Conservation (phyloP, 2,329 filamentous ascomycete genomes). For the Ophiosphaerella korrae region DNA sequence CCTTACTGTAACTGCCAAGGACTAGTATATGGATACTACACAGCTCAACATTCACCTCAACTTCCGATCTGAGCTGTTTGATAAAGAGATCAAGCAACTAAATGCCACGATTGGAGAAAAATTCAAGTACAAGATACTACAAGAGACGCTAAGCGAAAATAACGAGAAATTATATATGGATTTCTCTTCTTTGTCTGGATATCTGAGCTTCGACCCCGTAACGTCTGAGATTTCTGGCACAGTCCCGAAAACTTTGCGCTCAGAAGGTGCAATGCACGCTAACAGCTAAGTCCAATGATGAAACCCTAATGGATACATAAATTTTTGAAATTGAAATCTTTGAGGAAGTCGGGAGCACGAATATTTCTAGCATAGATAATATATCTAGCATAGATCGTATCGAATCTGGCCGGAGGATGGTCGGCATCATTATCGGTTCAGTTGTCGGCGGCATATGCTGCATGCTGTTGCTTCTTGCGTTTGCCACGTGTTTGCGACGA, state of each 20-base stretch:
- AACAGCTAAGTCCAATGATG: slow-evolving; percentile 45
- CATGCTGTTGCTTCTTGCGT: slow-evolving; percentile 29
- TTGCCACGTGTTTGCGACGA: slow-evolving; percentile 25
- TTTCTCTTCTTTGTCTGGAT: slow-evolving; percentile 50
- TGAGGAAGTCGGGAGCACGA: slow-evolving; percentile 6
- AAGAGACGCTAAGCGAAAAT: slow-evolving; percentile 48
- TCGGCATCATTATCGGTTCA: slow-evolving; percentile 29
- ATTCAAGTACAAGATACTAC: slow-evolving; percentile 56
- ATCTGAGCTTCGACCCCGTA: slow-evolving; percentile 56
- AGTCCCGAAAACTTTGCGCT: slow-evolving; percentile 51
- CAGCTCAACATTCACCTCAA: slow-evolving; percentile 60
- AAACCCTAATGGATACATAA: slow-evolving; percentile 46
- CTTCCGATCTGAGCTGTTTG: slow-evolving; percentile 51
- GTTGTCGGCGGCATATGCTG: slow-evolving; percentile 43
- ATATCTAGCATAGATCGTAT: slow-evolving; percentile 10
- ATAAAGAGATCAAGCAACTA: slow-evolving; percentile 50
- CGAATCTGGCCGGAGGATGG: slow-evolving; percentile 13
- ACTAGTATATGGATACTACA: slow-evolving; percentile 65
- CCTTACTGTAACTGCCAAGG: slow-evolving; percentile 64
- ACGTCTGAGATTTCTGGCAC: slow-evolving; percentile 55
- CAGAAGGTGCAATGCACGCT: slow-evolving; percentile 51
- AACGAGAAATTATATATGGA: slow-evolving; percentile 51
- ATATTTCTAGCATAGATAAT: slow-evolving; percentile 10
- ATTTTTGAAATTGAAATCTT: slow-evolving; percentile 51
- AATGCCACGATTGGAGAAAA: slow-evolving; percentile 56